phyloP scores from a whole-genome alignment of 2,329 filamentous ascomycete species.

The Aspergillus sp. region DNA sequence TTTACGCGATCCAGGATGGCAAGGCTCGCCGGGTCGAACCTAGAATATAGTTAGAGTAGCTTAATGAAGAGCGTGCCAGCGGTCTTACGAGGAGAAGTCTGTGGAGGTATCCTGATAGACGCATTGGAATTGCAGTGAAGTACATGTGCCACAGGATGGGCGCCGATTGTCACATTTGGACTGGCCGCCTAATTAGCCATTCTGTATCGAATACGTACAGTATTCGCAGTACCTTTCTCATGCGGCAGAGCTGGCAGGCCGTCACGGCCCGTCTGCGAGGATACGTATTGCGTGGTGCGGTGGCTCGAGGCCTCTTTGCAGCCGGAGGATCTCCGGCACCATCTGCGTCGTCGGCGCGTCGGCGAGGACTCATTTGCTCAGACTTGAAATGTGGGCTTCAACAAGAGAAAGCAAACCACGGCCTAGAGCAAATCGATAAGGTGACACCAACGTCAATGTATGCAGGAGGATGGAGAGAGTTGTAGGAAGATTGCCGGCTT shows the following conservation, averaged over 20 bases:
- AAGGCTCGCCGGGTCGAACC: no score
- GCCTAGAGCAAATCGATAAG: no score
- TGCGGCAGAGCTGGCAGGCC: background rate
- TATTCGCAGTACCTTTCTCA: background rate
- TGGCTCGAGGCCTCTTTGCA: background rate
- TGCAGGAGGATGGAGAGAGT: background rate
- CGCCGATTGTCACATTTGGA: slow-evolving; percentile 3
- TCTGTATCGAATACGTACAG: background rate
- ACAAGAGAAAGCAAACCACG: no score
- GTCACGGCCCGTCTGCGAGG: background rate
- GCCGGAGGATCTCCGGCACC: background rate
- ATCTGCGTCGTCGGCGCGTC: no score
- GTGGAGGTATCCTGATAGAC: background rate
- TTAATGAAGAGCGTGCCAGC: background rate
- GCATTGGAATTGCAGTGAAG: background rate
- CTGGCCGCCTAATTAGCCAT: background rate
- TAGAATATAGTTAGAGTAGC: no score
- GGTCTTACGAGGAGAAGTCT: background rate
- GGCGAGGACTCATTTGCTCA: background rate
- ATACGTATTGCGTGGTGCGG: background rate
- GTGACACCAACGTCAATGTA: background rate
- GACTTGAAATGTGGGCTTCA: no score
- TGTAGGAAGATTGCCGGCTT: background rate
- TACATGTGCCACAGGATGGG: background rate
- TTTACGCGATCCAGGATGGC: no score